Conservation (phyloP, 208 protist species). For the Acanthamoeba rhysodes region DNA sequence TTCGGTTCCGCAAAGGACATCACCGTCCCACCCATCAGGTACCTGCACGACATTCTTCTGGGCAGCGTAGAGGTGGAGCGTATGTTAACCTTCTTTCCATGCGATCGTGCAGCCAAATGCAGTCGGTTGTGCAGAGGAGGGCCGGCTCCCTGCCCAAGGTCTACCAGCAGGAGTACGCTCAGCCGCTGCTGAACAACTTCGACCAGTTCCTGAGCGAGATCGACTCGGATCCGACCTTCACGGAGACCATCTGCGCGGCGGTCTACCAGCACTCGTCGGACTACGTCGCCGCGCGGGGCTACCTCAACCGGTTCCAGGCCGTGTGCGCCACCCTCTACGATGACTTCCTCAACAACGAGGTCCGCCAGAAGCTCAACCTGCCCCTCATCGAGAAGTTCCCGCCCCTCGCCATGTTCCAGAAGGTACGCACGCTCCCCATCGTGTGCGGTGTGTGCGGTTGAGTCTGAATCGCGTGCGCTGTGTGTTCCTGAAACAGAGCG, state of each 20-base stretch:
- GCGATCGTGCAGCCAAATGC: background rate
- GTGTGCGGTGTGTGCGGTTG: background rate
- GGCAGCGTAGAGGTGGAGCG: too few species aligned
- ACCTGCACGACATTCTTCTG: too few species aligned
- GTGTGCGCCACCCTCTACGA: slow-evolving; percentile 27
- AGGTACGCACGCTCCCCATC: background rate
- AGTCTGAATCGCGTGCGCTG: background rate
- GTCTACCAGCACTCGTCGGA: slow-evolving; percentile 12
- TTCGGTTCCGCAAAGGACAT: background rate
- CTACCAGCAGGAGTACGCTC: background rate
- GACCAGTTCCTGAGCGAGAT: background rate
- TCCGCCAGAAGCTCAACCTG: background rate
- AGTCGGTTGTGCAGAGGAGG: background rate
- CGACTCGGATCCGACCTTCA: background rate
- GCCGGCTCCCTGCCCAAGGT: background rate
- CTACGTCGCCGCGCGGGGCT: background rate
- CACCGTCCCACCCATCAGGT: background rate
- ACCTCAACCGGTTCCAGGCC: slow-evolving; percentile 25
- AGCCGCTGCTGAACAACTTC: background rate
- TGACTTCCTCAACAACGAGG: background rate
- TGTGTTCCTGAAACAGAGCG: background rate
- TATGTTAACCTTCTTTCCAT: too few species aligned
- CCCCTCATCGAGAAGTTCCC: slow-evolving; percentile 12
- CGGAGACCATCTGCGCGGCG: background rate
- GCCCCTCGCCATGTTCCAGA: slow-evolving; percentile 17